Base-by-base conservation (phyloP, 2,329 filamentous ascomycete species). In the Plenodomus biglobosus region DNA sequence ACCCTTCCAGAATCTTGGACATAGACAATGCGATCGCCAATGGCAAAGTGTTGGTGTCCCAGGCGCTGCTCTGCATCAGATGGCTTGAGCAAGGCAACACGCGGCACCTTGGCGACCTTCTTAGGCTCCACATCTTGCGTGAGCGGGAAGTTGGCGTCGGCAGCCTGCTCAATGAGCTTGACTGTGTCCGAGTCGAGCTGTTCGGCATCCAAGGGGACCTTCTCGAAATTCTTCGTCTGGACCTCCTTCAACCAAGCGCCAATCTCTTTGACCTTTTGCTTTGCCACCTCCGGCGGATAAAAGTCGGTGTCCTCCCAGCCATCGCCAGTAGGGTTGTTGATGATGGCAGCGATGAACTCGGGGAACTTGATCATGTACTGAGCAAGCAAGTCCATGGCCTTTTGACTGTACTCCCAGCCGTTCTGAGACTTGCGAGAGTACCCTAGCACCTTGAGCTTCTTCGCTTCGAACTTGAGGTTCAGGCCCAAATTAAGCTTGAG, bases 381-480 rank as follows among this genome's bases (percentile, higher is more conserved):
- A 36, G 85, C 82, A 44, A 99, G 83, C 44, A 99, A 75, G 38
- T 86, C 80, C 48, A 96, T 80, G 1, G 94, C 92, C 59, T 89
- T 86, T 41, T 84, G 81, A 64, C 92, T 96, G 70, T 96, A 99
- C 72, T 99, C 94, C 95, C 95, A 99, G 5, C 95, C 94, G 21
- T 84, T 87, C 11, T 84, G 79, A 3, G 85, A 86, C 66, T 94
- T 94, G 61, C 91, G 87, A 19, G 92, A 96, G 72, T 96, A 99
- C 0, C 94, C 94, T 24, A 99, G 76, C 6, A 99, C 94, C 75
- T 99, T 99, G 61, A 92, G 81, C 73, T 96, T 96, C 75, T 90
- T 92, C 2, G 85, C 90, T 69, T 99, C 94, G 51, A 99, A 99
- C 71, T 99, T 99, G 58, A 99, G 80, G 65, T 99, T 99, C 52